Base-by-base conservation (phyloP, 768 basidiomycete species). In the Suillus ampliporus region DNA sequence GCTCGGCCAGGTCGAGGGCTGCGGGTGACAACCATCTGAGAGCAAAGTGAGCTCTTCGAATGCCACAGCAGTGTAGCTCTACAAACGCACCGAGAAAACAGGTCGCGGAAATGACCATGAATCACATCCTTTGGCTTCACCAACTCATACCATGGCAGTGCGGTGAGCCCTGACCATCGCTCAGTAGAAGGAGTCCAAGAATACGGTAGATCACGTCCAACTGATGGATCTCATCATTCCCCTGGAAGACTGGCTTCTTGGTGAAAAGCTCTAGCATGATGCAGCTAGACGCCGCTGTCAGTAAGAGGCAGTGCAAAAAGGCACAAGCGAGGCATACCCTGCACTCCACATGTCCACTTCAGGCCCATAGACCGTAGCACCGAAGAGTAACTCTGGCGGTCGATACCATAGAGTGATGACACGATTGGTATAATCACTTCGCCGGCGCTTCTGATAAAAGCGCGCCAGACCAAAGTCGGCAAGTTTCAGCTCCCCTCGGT, bases 281-380 rank as follows among this genome's bases (percentile, higher is more conserved):
- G 76, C 97, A 99, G 48, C 96, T 99, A 66, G 5, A 65, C 52
- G 53, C 1, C 5, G 41, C 7, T 7, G 38, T 50, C 19, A 21
- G 59, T 23, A 51, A n/a, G 28, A 23, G 15, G 34, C 34, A 52
- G 11, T 43, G 57, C 50, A 35, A 31, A 58, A 14, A 60, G 35
- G 19, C 5, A 50, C 31, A 56, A 38, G 41, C 40, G 14, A 44
- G 37, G 77, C 84, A 68, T 78, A 97, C 95, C 97, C 97, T 46
- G 97, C 97, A 74, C 95, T 97, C 97, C 97, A 99, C 90, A 99
- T 97, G 71, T 99, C 97, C 26, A 99, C 97, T 71, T 97, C 96
- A 6, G 95, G 90, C 3, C 95, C 96, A 78, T 99, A 99, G 14
- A 95, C 87, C 0, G 97, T 99, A 35, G 95, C 93, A 34, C 97